phyloP scores from a whole-genome alignment of 805 yeast species.

The Cyberlindnera samutprakarnensis region DNA sequence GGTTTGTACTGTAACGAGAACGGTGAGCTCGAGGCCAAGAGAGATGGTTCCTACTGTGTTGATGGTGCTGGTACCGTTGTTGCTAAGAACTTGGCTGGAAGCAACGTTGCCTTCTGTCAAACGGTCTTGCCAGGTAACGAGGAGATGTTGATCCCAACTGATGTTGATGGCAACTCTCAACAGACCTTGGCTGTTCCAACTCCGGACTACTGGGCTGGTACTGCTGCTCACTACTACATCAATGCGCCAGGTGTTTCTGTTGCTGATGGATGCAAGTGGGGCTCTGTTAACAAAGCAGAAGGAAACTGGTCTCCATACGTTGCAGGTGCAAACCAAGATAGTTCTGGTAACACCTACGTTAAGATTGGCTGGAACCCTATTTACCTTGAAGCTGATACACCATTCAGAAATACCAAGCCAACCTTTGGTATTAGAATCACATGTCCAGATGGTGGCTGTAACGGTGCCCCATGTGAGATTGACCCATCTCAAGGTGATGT shows the following conservation, averaged over 20 bases:
- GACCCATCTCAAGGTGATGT: conserved; percentile 60
- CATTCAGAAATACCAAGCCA: conserved; percentile 52
- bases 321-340: conserved; percentile 83
- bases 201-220: conserved; percentile 73
- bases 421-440: conserved; percentile 63
- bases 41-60: conserved; percentile 53
- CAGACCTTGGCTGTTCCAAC: conserved; percentile 76
- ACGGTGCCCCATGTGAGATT: conserved; percentile 75
- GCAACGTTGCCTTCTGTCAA: conserved; percentile 78
- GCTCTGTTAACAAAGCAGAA: conserved; percentile 52
- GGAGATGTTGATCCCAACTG: conserved; percentile 87
- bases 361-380: conserved; percentile 92
- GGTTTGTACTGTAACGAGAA: conserved; percentile 71
- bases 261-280: conserved; percentile 82
- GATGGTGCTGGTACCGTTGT: conserved; percentile 73
- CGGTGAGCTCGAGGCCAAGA: conserved; percentile 61
- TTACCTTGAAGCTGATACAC: conserved; percentile 51
- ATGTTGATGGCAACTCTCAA: conserved; percentile 41
- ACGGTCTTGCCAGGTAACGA: conserved; percentile 93
- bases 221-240: conserved; percentile 82
- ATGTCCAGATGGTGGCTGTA: conserved; percentile 67
- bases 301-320: conserved; percentile 96
- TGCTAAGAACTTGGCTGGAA: conserved; percentile 47
- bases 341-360: conserved; percentile 60
- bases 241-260: conserved; percentile 78